Evolutionary conservation across 495 filamentous ascomycete genomes (phyloP).

Genomic region (Choiromyces venosus): DNA sequence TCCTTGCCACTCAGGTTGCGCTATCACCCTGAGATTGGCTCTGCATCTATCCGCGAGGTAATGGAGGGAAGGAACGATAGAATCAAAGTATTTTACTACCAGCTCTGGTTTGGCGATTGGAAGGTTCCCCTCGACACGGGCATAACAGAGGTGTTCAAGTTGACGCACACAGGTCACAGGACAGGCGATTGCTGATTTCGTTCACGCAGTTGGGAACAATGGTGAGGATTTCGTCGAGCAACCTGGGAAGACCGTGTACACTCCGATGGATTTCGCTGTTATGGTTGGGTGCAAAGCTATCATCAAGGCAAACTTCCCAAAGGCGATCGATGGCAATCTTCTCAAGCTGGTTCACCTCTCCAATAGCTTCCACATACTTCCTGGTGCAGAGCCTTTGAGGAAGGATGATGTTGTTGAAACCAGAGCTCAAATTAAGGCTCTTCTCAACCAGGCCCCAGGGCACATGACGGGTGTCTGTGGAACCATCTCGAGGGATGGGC

Average conservation of each 20-base stretch:
- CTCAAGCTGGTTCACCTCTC: conserved; percentile 91
- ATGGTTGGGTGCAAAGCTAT: conserved; percentile 99
- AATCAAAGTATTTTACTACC: conserved; percentile 98
- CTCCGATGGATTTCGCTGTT: conserved; percentile 98
- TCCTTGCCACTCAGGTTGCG: conserved; percentile 77
- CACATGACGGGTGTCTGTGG: conserved; percentile 99
- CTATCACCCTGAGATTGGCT: conserved; percentile 89
- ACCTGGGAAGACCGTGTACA: conserved; percentile 87
- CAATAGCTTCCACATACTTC: conserved; percentile 96
- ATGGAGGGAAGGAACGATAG: conserved; percentile 90
- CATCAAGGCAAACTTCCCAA: conserved; percentile 95
- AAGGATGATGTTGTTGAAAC: conserved; percentile 89
- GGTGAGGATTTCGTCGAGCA: conserved; percentile 97
- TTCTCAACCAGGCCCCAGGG: conserved; percentile 94
- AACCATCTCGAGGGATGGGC: conserved; percentile 78
- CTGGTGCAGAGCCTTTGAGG: conserved; percentile 86
- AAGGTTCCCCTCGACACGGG: conserved; percentile 72
- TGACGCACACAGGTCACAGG: conserved; percentile 77
- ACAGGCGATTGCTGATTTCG: conserved; percentile 93
- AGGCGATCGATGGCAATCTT: conserved; percentile 87
- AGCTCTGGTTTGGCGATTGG: conserved; percentile 92
- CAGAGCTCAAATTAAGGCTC: conserved; percentile 91
- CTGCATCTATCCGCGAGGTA: conserved; percentile 94
- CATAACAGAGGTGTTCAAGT: conserved; percentile 79
- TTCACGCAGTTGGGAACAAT: conserved; percentile 95